phyloP scores from a whole-genome alignment of 371 early-diverging fungal species.

The Dinochytrium kinnereticum region DNA sequence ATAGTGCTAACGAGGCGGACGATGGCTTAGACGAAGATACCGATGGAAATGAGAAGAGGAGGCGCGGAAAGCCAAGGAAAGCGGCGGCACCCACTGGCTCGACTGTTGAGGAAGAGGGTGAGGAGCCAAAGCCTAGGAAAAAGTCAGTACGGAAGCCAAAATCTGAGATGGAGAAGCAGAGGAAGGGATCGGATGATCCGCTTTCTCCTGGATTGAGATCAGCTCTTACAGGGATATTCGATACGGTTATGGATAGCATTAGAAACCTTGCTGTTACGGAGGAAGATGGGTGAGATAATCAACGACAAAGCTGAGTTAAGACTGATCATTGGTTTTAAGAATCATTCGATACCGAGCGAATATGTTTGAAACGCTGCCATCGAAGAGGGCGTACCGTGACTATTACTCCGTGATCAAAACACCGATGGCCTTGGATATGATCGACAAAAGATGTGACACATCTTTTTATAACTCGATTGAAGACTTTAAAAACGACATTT shows the following conservation, averaged over 20 bases:
- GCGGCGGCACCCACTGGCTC: too few species aligned
- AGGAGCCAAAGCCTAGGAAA: not conserved
- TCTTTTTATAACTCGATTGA: constrained; percentile 60
- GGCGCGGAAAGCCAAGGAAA: constrained; percentile 31
- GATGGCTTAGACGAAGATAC: constrained; percentile 34
- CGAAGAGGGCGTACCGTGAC: constrained; percentile 49
- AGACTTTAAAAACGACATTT: constrained; percentile 68
- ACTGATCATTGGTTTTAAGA: not conserved
- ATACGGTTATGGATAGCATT: constrained; percentile 38
- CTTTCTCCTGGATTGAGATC: constrained; percentile 18
- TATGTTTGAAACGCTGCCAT: constrained; percentile 47
- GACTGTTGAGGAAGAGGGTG: not conserved
- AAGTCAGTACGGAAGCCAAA: not conserved
- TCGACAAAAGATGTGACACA: constrained; percentile 41
- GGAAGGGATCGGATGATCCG: not conserved
- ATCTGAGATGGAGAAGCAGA: not conserved
- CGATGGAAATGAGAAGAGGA: not conserved
- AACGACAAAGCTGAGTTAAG: not conserved
- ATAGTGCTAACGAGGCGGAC: not conserved
- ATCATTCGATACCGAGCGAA: constrained; percentile 27
- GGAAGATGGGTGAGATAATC: constrained; percentile 10
- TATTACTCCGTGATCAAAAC: constrained; percentile 60
- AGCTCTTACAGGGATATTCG: constrained; percentile 37
- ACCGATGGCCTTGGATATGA: constrained; percentile 63
- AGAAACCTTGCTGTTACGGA: constrained; percentile 21